phyloP scores from a whole-genome alignment of 1,139 yeast species.

The Geotrichum europaeum region DNA sequence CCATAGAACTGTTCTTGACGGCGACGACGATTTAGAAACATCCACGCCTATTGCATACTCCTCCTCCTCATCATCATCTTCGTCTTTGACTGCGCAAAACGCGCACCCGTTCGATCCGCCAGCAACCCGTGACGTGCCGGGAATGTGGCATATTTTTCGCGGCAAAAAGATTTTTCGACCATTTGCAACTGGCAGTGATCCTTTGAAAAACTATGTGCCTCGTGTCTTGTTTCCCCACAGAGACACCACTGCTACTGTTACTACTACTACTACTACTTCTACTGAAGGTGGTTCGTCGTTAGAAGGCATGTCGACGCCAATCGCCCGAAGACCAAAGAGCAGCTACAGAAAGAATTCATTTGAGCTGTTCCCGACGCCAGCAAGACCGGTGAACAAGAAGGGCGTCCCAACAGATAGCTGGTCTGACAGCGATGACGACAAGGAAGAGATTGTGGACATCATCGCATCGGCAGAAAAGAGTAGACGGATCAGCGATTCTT shows the following conservation, averaged over 20 bases:
- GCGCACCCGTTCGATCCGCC: slow-evolving; percentile 3
- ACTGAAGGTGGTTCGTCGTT: background rate
- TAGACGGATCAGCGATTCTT: background rate
- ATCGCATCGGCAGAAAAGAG: background rate
- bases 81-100: background rate
- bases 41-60: background rate
- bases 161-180: slow-evolving; percentile 38
- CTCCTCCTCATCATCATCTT: background rate
- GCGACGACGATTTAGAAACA: background rate
- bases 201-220: slow-evolving; percentile 8
- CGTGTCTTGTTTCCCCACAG: slow-evolving; percentile 1
- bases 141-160: slow-evolving; percentile 39
- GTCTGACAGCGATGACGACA: background rate
- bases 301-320: background rate
- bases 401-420: background rate
- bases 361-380: background rate
- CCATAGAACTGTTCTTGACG: background rate
- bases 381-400: background rate
- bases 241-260: background rate
- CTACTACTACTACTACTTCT: background rate
- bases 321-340: background rate
- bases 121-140: slow-evolving; percentile 20
- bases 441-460: background rate
- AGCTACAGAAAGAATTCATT: background rate
- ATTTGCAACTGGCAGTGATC: slow-evolving; percentile 24